Evolutionary conservation across 2,329 filamentous ascomycete genomes (phyloP).

Genomic region (Monascus ruber): DNA sequence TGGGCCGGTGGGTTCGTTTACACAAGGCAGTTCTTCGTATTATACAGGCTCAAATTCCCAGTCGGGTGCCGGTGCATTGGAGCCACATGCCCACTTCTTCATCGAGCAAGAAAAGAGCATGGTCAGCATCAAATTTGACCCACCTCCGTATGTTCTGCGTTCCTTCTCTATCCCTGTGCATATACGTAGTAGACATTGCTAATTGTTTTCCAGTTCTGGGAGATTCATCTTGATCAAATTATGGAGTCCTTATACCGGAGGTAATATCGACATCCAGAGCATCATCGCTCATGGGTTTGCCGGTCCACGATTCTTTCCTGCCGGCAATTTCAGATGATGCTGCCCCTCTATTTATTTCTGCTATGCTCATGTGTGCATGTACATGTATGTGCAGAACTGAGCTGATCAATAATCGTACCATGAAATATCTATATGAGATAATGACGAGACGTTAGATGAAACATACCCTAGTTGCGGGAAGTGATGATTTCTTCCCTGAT

Average conservation of each 20-base stretch:
- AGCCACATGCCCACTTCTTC: conserved; percentile 69
- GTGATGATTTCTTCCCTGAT: no score
- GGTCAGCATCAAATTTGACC: conserved; percentile 68
- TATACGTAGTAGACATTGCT: neutral
- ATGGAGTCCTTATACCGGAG: conserved; percentile 64
- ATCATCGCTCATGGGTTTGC: conserved; percentile 75
- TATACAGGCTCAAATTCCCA: conserved; percentile 1
- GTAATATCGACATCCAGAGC: conserved; percentile 83
- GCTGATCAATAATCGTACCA: no score
- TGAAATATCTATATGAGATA: no score
- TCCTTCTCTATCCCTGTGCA: neutral
- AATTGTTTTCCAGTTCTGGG: conserved; percentile 45
- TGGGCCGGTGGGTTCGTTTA: conserved; percentile 12
- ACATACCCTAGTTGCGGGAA: no score
- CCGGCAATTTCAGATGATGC: conserved; percentile 46
- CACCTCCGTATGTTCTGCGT: conserved; percentile 26
- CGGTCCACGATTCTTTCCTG: conserved; percentile 73
- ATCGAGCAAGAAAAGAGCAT: conserved; percentile 73
- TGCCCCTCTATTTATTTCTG: no score
- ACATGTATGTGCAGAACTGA: no score
- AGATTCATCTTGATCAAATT: conserved; percentile 81
- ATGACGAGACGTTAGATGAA: no score
- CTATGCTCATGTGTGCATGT: no score
- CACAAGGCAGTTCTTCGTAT: neutral
- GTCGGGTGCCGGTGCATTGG: conserved; percentile 41